Evolutionary conservation across 2,329 filamentous ascomycete genomes (phyloP).

Genomic region (Fusarium pseudonygamai): DNA sequence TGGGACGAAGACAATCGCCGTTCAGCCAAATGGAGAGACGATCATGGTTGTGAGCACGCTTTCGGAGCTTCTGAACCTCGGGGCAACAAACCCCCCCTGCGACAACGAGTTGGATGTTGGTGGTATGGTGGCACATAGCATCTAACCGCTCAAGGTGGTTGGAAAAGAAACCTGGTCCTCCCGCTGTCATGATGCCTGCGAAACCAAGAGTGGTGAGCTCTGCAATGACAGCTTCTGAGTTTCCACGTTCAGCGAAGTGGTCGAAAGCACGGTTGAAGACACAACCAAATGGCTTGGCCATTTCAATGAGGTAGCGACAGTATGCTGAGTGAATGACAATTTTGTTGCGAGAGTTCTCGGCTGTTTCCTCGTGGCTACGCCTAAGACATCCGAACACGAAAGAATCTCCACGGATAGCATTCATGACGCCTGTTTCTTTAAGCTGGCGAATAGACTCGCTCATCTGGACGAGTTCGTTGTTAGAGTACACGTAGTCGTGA

Average conservation of each 20-base stretch:
- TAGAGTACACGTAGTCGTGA: constrained; percentile 61
- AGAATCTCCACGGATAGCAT: constrained; percentile 57
- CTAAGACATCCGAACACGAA: constrained; percentile 65
- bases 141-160: constrained; percentile 52
- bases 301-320: constrained; percentile 53
- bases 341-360: not conserved
- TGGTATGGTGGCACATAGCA: constrained; percentile 46
- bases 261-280: constrained; percentile 69
- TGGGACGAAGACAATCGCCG: constrained; percentile 50
- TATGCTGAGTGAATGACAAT: constrained; percentile 52
- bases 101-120: constrained; percentile 58
- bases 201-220: constrained; percentile 57
- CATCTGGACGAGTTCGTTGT: constrained; percentile 58
- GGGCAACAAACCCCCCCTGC: constrained; percentile 60
- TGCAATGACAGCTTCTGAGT: constrained; percentile 42
- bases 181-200: constrained; percentile 62
- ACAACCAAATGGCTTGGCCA: constrained; percentile 55
- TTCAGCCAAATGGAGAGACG: constrained; percentile 55
- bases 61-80: constrained; percentile 49
- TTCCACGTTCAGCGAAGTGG: constrained; percentile 48
- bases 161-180: constrained; percentile 55
- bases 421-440: constrained; percentile 50
- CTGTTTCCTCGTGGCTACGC: not conserved
- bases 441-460: constrained; percentile 50
- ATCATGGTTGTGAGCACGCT: constrained; percentile 35